Evolutionary conservation across 1,284 basidiomycete species (phyloP).

Genomic region (Tylopilus sp.): DNA sequence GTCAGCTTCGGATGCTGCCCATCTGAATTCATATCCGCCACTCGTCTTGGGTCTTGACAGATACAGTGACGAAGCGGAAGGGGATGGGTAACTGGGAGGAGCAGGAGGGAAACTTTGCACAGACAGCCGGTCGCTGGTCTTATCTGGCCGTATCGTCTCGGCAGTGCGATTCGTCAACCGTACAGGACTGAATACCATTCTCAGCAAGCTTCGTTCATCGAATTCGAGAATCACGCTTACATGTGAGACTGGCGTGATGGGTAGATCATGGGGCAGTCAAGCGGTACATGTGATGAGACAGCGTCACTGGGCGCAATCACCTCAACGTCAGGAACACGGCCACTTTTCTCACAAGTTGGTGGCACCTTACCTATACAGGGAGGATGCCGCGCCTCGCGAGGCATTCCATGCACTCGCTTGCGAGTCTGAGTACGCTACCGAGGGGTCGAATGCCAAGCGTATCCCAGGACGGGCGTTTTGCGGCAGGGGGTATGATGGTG

Average conservation of each 20-base stretch:
- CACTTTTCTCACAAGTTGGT: background rate
- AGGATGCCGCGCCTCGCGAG: slow-evolving; percentile 43
- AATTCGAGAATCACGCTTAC: slow-evolving; percentile 29
- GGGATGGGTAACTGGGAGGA: background rate
- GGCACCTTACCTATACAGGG: slow-evolving; percentile 67
- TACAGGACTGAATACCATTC: slow-evolving; percentile 16
- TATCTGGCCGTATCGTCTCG: slow-evolving; percentile 14
- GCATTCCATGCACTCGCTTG: slow-evolving; percentile 10
- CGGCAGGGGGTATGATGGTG: background rate
- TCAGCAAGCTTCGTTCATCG: slow-evolving; percentile 10
- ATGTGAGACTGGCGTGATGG: slow-evolving; percentile 19
- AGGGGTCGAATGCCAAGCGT: slow-evolving; percentile 51
- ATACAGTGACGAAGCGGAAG: slow-evolving; percentile 7
- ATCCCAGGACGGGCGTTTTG: slow-evolving; percentile 7
- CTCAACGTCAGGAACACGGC: slow-evolving; percentile 5
- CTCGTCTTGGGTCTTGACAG: slow-evolving; percentile 2
- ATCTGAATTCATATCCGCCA: slow-evolving; percentile 29
- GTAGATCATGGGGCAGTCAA: slow-evolving; percentile 6
- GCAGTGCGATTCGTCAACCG: slow-evolving; percentile 16
- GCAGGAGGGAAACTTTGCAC: background rate
- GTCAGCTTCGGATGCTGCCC: slow-evolving; percentile 41
- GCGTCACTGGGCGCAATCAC: slow-evolving; percentile 50
- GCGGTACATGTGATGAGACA: slow-evolving; percentile 56
- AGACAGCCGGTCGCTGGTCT: slow-evolving; percentile 7
- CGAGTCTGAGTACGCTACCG: slow-evolving; percentile 55